These are phyloP conservation scores for Talaromyces proteolyticus DNA, from an alignment of 495 filamentous ascomycete species.

Conservation along the genomic window DNA sequence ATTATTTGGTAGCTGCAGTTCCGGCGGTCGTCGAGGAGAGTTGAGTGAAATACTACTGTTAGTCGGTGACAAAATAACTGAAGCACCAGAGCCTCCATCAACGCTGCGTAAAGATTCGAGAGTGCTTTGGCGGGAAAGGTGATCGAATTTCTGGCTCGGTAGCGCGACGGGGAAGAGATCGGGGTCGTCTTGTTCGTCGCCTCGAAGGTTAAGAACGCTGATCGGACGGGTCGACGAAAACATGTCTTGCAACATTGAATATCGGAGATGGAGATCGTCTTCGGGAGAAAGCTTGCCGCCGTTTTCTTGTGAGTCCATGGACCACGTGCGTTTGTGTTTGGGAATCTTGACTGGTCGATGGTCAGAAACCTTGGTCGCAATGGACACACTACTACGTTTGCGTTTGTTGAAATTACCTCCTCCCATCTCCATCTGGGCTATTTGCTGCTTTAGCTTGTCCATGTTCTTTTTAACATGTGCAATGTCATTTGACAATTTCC, in stretches of 20 bases:
- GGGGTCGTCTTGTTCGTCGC: conserved; percentile 81
- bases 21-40: conserved; percentile 26
- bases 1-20: conserved; percentile 4
- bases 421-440: conserved; percentile 79
- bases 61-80: conserved; percentile 67
- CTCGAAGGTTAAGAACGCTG: conserved; percentile 78
- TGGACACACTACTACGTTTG: conserved; percentile 60
- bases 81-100: conserved; percentile 40
- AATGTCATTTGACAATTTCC: conserved; percentile 92
- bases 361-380: conserved; percentile 39
- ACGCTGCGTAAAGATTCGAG: conserved; percentile 54
- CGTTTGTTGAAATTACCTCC: conserved; percentile 85
- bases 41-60: conserved; percentile 40
- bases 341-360: conserved; percentile 65
- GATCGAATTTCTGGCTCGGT: conserved; percentile 55
- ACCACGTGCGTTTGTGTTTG: conserved; percentile 95
- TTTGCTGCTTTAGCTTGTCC: conserved; percentile 89
- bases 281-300: conserved; percentile 62
- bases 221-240: conserved; percentile 85
- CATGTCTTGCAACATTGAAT: conserved; percentile 87
- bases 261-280: conserved; percentile 83
- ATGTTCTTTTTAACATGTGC: conserved; percentile 90
- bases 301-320: conserved; percentile 82
- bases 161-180: conserved; percentile 79
- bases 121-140: conserved; percentile 41